Base-by-base conservation (phyloP, 164 flowering plant genomes). In the Chloranthus sessilifolius region DNA sequence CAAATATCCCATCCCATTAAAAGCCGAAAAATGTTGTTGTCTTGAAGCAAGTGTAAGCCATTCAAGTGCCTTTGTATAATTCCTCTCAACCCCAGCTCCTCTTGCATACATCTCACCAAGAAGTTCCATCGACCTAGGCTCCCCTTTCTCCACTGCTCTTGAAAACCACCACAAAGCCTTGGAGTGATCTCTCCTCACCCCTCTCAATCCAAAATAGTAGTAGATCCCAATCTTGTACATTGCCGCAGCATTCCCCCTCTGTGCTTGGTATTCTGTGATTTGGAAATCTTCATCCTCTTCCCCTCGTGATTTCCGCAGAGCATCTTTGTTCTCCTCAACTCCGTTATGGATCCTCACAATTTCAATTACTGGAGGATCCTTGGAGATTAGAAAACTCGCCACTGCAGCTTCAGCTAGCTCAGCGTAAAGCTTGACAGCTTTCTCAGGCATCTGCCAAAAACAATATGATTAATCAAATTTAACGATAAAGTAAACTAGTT, bases 211-310 rank as follows among this genome's bases (percentile, higher is more conserved):
- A 76, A 76, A 89, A 65, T 87, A 94, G 64, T 94, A 83, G 57
- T 82, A 75, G 7, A 87, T 54, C 30, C 99, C 99, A 50, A 94
- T 70, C 44, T 69, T 85, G 45, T 85, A 81, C 99, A 94, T 94
- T 0, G 99, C 97, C 1, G 52, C 79, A 2, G 95, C 79, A 75
- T 80, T 87, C 44, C 99, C 99, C 56, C 80, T 94, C 56, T 74
- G 82, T 0, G 97, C 99, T 61, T 94, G 97, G 56, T 80, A 89
- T 34, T 94, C 96, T 49, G 84, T 74, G 20, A 94, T 85, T 73
- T 89, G 99, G 55, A 94, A 94, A 58, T 82, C 97, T 53, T 94
- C 99, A 53, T 87, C 97, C 15, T 94, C 97, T 50, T 89, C 99
- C n/a, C 99, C 99, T 26, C 88, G 67, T 2, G 81, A 84, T 59